These are phyloP conservation scores for Fraxinus sp. DNA, from an alignment of 305 asterid species.

Conservation along the genomic window DNA sequence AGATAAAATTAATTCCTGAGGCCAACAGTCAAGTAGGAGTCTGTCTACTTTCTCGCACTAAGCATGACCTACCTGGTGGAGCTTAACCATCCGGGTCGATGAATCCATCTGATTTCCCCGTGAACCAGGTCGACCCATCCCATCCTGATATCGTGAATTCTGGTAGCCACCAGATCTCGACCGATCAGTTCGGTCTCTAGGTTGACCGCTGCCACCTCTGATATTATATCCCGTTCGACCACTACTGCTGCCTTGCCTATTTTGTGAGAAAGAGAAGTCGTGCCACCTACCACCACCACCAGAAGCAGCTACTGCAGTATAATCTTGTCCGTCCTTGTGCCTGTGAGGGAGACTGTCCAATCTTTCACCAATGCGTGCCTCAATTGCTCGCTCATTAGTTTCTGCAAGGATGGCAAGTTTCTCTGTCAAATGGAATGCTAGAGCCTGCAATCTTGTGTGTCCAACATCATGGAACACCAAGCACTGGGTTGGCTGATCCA, in stretches of 20 bases:
- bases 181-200: conserved; percentile 53
- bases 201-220: conserved; percentile 42
- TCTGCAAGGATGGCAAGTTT: conserved; percentile 78
- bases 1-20: not conserved
- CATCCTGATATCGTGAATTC: conserved; percentile 36
- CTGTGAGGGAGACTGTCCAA: conserved; percentile 71
- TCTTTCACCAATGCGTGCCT: conserved; percentile 73
- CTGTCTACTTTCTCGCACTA: conserved; percentile 18
- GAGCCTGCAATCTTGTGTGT: conserved; percentile 71
- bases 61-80: conserved; percentile 57
- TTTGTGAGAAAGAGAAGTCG: conserved; percentile 68
- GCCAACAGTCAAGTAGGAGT: not conserved
- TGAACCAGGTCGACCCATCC: conserved; percentile 54
- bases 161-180: conserved; percentile 37
- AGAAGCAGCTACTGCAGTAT: conserved; percentile 51
- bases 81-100: conserved; percentile 77
- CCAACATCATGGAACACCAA: conserved; percentile 77
- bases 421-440: conserved; percentile 81
- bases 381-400: conserved; percentile 76
- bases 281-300: conserved; percentile 69
- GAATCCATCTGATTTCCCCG: conserved; percentile 62
- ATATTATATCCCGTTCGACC: conserved; percentile 55
- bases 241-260: conserved; percentile 73
- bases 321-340: conserved; percentile 94
- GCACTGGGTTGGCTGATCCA: conserved; percentile 92